Conservation (phyloP, 768 basidiomycete species). For the Leccinum barrowsii region DNA sequence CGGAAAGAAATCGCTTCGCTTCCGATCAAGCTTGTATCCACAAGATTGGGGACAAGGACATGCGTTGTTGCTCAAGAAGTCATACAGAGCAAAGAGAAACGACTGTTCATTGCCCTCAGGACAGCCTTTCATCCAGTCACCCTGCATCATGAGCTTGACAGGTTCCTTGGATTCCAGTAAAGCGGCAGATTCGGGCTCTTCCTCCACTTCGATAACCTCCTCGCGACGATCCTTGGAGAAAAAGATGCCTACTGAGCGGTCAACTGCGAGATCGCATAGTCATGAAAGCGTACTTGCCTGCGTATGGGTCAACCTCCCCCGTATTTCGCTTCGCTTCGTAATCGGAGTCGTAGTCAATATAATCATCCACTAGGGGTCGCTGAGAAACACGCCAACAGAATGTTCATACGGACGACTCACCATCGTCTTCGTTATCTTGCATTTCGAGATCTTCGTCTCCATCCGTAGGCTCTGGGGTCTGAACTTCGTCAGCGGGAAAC, state of each 20-base stretch:
- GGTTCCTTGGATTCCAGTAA: conserved; percentile 43
- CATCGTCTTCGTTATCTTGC: conserved; percentile 52
- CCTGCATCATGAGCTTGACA: conserved; percentile 75
- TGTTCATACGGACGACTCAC: conserved; percentile 24
- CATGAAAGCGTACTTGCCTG: conserved; percentile 46
- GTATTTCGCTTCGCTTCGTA: conserved; percentile 48
- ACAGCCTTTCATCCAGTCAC: conserved; percentile 97
- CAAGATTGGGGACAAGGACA: conserved; percentile 77
- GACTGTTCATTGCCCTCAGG: conserved; percentile 91
- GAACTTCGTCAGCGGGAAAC: conserved; percentile 5
- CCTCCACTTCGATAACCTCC: conserved; percentile 89
- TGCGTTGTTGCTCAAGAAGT: conserved; percentile 58
- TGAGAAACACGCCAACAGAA: conserved; percentile 5
- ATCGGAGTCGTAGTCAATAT: conserved; percentile 82
- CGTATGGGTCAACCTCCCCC: conserved; percentile 82
- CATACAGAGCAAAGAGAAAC: conserved; percentile 82
- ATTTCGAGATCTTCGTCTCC: conserved; percentile 47
- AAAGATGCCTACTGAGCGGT: conserved; percentile 64
- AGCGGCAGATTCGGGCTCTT: conserved; percentile 55
- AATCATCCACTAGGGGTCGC: conserved; percentile 45
- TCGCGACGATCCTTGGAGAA: conserved; percentile 93
- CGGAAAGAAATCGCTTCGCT: conserved; percentile 78
- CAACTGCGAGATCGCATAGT: conserved; percentile 1
- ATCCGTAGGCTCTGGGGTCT: conserved; percentile 61
- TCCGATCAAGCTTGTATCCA: conserved; percentile 54